Evolutionary conservation across 2,329 filamentous ascomycete genomes (phyloP), one percentile per base, ranked within the genome.

Genomic region (Aureobasidium sp.): DNA sequence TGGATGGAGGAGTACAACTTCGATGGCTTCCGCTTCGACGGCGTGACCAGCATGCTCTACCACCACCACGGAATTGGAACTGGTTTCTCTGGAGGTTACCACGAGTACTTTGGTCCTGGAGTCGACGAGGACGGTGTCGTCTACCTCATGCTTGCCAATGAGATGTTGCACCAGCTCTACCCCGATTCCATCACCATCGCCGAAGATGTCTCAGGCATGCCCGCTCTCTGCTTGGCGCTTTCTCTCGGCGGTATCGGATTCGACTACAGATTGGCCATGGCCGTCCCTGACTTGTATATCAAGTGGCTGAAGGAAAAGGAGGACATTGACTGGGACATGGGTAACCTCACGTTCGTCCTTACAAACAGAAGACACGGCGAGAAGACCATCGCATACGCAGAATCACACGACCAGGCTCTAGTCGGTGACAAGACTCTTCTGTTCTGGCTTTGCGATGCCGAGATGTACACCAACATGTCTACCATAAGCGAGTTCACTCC

Each of bases 1-100:
- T 99, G 94, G 92, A 97, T 99, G 92, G 93, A 97, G 62, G 92
- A 97, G 76, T 99, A 97, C 71, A 80, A 85, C 44, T 97, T 99
- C 71, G 94, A 99, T 71, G 94, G 94, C 27, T 99, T 97, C 82
- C 85, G 94, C 45, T 99, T 99, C 70, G 94, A 99, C 68, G 94
- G 94, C 66, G 94, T 99, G 58, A 99, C 94, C 1, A 97, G 92
- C 77, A 99, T 99, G 91, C 86, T 99, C 62, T 99, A 99, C 75
- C 78, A 80, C 17, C 94, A 99, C 72, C 94, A 99, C 72, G 94
- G 94, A 50, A 96, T 99, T 75, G 94, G 94, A 80, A 95, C 92
- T 86, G 94, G 94, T 19, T 99, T 99, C 74, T 97, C 92, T 19
- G 94, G 94, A 62, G 93, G 93, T 17, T 99, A 99, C 72, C 94